phyloP scores from a whole-genome alignment of 176 grass and related monocot species.

The Hsuehochloa calcarea region DNA sequence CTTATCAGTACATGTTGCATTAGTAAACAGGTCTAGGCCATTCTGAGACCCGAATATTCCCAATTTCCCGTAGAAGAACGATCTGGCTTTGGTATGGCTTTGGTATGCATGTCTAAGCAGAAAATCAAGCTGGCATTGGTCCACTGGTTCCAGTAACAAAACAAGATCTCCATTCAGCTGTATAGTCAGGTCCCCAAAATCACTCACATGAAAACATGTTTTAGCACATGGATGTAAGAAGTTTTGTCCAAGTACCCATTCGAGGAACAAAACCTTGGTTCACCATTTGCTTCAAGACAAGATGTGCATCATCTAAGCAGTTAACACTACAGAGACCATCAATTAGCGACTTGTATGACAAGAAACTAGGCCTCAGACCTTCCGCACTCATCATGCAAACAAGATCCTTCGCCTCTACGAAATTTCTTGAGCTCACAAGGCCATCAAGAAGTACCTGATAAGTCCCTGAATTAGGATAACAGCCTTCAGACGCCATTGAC shows the following conservation, averaged over 20 bases:
- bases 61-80: neutral
- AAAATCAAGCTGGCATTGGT: neutral
- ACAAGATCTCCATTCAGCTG: neutral
- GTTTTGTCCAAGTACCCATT: constrained; percentile 74
- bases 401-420: constrained; percentile 55
- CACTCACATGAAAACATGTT: neutral
- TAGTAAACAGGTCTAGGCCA: neutral
- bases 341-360: constrained; percentile 72
- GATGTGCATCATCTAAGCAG: constrained; percentile 53
- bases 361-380: constrained; percentile 58
- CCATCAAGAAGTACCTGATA: constrained; percentile 78
- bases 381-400: constrained; percentile 60
- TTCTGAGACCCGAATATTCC: neutral
- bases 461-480: constrained; percentile 80
- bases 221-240: constrained; percentile 47
- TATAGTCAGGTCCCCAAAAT: neutral
- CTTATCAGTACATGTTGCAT: neutral
- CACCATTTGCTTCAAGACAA: constrained; percentile 75
- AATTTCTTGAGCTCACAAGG: constrained; percentile 52
- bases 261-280: constrained; percentile 72
- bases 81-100: neutral
- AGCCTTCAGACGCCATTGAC: constrained; percentile 54
- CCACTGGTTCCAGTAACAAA: neutral
- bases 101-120: neutral
- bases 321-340: constrained; percentile 70